Conservation (phyloP, 805 yeast species). For the Komagataella populi region DNA sequence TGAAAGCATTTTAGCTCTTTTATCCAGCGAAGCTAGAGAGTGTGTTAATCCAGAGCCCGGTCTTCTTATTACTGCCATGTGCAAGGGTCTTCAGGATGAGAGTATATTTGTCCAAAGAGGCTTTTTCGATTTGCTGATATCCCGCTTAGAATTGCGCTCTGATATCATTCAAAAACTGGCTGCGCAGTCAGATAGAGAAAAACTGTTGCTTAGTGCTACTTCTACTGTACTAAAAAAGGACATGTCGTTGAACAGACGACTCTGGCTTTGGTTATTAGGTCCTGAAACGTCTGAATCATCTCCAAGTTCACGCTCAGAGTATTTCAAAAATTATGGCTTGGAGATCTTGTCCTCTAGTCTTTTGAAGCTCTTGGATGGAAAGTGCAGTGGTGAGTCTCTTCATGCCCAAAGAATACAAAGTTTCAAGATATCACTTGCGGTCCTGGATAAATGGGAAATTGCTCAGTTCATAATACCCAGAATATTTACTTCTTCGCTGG, state of each 20-base stretch:
- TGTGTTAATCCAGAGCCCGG: conserved; percentile 73
- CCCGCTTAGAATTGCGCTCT: conserved; percentile 54
- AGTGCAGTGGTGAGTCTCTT: conserved; percentile 9
- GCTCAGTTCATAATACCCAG: conserved; percentile 63
- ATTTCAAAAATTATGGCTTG: conserved; percentile 48
- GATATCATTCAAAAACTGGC: conserved; percentile 35
- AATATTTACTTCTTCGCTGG: conserved; percentile 52
- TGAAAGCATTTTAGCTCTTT: conserved; percentile 8
- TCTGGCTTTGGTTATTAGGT: conserved; percentile 90
- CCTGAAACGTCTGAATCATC: conserved; percentile 30
- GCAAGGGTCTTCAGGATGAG: conserved; percentile 51
- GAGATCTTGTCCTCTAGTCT: conserved; percentile 39
- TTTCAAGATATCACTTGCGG: conserved; percentile 51
- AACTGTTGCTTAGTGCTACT: conserved; percentile 50
- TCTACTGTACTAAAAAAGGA: conserved; percentile 66
- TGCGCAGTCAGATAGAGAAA: conserved; percentile 37
- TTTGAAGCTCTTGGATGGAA: conserved; percentile 26
- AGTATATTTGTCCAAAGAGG: conserved; percentile 76
- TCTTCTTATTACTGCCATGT: conserved; percentile 58
- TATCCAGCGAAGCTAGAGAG: conserved; percentile 32
- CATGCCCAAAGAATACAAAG: conserved; percentile 30
- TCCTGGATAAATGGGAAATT: conserved; percentile 93
- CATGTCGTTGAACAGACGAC: conserved; percentile 86
- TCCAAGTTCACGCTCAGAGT: conserved; percentile 25
- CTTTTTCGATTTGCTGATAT: conserved; percentile 65